Percentiles rank a stretch among this genome's conserved stretches.
These are phyloP conservation scores for Nemania sp. DNA, from an alignment of 2,329 filamentous ascomycete species.

Conservation along the genomic window DNA sequence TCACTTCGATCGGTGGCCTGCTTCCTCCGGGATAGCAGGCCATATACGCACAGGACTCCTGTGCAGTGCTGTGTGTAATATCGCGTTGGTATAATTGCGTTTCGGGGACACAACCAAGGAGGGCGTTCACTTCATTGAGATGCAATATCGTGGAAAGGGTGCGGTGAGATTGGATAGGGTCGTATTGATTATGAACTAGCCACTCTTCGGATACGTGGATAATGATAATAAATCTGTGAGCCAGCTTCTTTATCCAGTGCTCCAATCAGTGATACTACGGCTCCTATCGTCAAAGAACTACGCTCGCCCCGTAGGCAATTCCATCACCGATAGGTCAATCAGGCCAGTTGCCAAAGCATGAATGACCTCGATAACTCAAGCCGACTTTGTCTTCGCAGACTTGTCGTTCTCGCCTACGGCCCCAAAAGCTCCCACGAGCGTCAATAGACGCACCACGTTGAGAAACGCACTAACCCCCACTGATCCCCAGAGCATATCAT, in stretches of 20 bases:
- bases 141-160: constrained; percentile 18
- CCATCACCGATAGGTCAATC: too few species aligned
- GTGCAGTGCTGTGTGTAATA: constrained; percentile 21
- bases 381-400: constrained; percentile 18
- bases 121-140: constrained; percentile 1
- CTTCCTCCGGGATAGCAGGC: constrained; percentile 4
- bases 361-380: constrained; percentile 7
- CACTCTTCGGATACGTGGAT: constrained; percentile 23
- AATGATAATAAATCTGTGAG: constrained; percentile 37
- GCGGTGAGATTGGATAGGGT: constrained; percentile 29
- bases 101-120: constrained; percentile 2
- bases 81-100: constrained; percentile 24
- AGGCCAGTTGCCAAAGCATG: background rate
- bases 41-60: constrained; percentile 7
- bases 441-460: constrained; percentile 36
- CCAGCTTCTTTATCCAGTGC: too few species aligned
- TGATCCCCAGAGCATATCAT: constrained; percentile 36
- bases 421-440: constrained; percentile 36
- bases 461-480: constrained; percentile 35
- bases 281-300: too few species aligned
- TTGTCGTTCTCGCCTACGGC: constrained; percentile 13
- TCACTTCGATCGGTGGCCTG: constrained; percentile 20
- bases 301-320: too few species aligned
- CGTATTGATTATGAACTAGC: constrained; percentile 27
- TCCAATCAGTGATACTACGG: too few species aligned